These are phyloP conservation scores for Starmera pachycereana DNA, from an alignment of 805 yeast genomes.

Conservation along the genomic window DNA sequence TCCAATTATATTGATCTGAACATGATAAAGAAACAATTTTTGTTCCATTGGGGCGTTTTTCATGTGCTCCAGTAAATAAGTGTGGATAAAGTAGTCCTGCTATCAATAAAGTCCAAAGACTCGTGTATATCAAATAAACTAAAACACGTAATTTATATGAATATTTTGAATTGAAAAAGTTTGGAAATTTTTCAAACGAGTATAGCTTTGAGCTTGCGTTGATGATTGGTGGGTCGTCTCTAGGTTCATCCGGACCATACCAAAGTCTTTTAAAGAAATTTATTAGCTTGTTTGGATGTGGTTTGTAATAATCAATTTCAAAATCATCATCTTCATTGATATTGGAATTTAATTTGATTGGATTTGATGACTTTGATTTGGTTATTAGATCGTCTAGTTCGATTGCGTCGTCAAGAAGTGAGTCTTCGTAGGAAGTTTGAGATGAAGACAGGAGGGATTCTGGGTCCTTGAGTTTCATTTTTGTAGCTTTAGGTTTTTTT, in stretches of 20 bases:
- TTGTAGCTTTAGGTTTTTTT: too few relatives aligned
- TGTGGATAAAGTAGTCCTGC: slow-evolving; percentile 34
- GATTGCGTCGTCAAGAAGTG: neutral
- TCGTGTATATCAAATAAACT: slow-evolving; percentile 28
- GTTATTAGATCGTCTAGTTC: neutral
- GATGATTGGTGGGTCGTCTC: slow-evolving; percentile 38
- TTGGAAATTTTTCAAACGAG: slow-evolving; percentile 35
- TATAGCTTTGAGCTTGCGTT: slow-evolving; percentile 11
- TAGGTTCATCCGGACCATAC: slow-evolving; percentile 44
- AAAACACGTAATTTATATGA: slow-evolving; percentile 21
- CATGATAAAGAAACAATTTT: slow-evolving; percentile 40
- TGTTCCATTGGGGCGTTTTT: slow-evolving; percentile 12
- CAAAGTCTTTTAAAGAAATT: slow-evolving; percentile 28
- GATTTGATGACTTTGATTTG: neutral
- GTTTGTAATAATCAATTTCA: neutral
- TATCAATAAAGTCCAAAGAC: slow-evolving; percentile 35
- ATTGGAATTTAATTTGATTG: neutral
- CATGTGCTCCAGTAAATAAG: slow-evolving; percentile 31
- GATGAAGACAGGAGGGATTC: neutral
- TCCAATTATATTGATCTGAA: slow-evolving; percentile 46
- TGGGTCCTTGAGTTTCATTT: too few relatives aligned
- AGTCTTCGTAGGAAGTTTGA: neutral
- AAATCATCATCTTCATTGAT: neutral
- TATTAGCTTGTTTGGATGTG: neutral
- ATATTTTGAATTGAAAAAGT: slow-evolving; percentile 20